Conservation (phyloP, 176 grass and related monocot species). For the Cenchrus fungigraminus region DNA sequence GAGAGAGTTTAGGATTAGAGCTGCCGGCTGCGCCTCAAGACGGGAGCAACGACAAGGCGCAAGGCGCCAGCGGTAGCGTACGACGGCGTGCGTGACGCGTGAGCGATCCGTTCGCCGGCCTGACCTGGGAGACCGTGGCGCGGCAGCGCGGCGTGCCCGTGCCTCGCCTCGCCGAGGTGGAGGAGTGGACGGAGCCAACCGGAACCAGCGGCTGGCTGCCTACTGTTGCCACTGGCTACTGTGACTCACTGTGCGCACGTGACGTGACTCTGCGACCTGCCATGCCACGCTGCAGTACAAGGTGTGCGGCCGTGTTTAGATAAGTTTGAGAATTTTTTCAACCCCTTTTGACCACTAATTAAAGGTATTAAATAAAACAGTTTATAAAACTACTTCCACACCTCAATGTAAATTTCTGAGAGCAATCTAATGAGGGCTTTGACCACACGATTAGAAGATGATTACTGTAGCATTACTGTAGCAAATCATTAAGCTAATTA, state of each 20-base stretch:
- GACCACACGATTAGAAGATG: no score
- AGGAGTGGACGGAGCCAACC: neutral
- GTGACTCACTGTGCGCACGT: conserved; percentile 18
- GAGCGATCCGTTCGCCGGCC: neutral
- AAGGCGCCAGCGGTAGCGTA: conserved; percentile 1
- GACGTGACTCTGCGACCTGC: conserved; percentile 26
- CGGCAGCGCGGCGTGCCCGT: neutral
- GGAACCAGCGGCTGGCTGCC: neutral
- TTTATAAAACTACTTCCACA: no score
- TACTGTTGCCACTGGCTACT: no score
- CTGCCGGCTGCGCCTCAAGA: neutral
- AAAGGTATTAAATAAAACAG: no score
- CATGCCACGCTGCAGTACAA: neutral
- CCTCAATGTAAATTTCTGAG: no score
- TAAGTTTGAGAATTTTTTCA: no score
- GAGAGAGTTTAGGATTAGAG: no score
- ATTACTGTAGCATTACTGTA: no score
- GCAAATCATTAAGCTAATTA: no score
- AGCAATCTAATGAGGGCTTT: no score
- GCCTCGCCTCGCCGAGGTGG: neutral
- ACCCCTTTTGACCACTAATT: no score
- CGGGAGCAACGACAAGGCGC: conserved; percentile 20
- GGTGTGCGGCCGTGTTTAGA: no score
- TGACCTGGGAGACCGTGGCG: conserved; percentile 21
- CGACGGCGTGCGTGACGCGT: neutral